A percentile compares a stretch with the other conserved stretches of the same genome.
Evolutionary conservation across 2,329 filamentous ascomycete species (phyloP).

Genomic region (Colletotrichum tanaceti): DNA sequence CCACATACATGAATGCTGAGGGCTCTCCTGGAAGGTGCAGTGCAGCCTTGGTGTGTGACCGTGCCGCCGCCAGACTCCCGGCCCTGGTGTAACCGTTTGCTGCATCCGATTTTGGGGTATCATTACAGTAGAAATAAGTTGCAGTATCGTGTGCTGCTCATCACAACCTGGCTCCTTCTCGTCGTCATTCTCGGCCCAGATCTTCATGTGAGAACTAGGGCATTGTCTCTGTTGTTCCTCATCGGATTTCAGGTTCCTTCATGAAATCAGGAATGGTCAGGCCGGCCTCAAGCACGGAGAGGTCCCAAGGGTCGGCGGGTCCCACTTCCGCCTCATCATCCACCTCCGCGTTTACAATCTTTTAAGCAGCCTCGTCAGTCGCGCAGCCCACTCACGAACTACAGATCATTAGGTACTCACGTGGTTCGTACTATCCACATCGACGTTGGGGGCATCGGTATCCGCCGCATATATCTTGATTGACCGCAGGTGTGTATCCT

Average conservation of each 20-base stretch:
- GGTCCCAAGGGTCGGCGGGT: slow-evolving; percentile 44
- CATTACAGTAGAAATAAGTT: slow-evolving; percentile 37
- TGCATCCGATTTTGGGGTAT: slow-evolving; percentile 31
- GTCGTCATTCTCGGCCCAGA: neutral
- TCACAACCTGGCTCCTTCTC: neutral
- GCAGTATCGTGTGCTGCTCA: neutral
- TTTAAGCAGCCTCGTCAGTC: slow-evolving; percentile 36
- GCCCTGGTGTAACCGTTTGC: slow-evolving; percentile 2
- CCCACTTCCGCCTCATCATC: slow-evolving; percentile 23
- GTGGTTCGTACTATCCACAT: slow-evolving; percentile 47
- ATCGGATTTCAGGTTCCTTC: slow-evolving; percentile 57
- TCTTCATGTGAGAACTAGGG: no score
- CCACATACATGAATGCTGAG: neutral
- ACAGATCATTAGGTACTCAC: slow-evolving; percentile 1
- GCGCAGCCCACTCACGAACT: neutral
- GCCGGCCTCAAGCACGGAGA: slow-evolving; percentile 47
- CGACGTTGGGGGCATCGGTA: slow-evolving; percentile 56
- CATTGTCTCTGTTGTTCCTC: slow-evolving; percentile 17
- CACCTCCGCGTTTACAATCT: slow-evolving; percentile 12
- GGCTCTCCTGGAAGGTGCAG: neutral
- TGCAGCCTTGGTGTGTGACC: neutral
- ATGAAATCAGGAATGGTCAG: slow-evolving; percentile 56
- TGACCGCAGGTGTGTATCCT: slow-evolving; percentile 96
- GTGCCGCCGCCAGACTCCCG: neutral
- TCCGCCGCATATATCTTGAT: slow-evolving; percentile 83